phyloP scores from a whole-genome alignment of 179 eudicot species.

The Camellia oleifera region DNA sequence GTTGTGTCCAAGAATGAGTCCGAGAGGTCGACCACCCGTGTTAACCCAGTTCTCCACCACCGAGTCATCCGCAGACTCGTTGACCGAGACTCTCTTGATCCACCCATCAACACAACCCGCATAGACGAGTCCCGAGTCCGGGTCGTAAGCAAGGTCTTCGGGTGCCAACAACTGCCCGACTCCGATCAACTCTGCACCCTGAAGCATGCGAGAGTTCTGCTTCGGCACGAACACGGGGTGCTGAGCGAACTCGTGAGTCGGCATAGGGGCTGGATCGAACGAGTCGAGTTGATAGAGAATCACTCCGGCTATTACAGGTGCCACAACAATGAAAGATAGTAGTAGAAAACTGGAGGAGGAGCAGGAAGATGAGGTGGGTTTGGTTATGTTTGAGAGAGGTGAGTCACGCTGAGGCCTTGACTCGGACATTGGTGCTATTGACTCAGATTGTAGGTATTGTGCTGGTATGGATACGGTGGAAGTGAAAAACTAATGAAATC shows the following conservation, averaged over 20 bases:
- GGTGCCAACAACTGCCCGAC: constrained; percentile 51
- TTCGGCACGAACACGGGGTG: constrained; percentile 17
- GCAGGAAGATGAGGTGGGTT: not conserved
- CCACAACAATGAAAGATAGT: not conserved
- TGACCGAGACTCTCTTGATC: constrained; percentile 57
- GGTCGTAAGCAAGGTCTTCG: constrained; percentile 71
- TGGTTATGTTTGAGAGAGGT: not conserved
- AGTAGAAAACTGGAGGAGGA: not conserved
- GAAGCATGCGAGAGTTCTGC: constrained; percentile 36
- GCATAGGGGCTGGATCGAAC: constrained; percentile 55
- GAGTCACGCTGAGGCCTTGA: not conserved
- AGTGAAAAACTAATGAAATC: no score
- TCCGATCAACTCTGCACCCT: constrained; percentile 40
- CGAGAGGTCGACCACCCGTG: constrained; percentile 92
- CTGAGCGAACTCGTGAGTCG: constrained; percentile 33
- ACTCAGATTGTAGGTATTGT: no score
- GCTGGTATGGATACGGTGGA: no score
- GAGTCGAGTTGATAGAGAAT: constrained; percentile 38
- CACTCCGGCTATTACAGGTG: constrained; percentile 13
- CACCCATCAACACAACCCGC: constrained; percentile 87
- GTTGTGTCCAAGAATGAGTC: constrained; percentile 44
- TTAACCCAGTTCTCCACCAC: constrained; percentile 63
- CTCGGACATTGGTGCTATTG: not conserved
- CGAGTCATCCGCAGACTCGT: constrained; percentile 28
- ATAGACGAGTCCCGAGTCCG: constrained; percentile 38